Evolutionary conservation across 257 asterid genomes (phyloP).

Genomic region (Plantago ovata): DNA sequence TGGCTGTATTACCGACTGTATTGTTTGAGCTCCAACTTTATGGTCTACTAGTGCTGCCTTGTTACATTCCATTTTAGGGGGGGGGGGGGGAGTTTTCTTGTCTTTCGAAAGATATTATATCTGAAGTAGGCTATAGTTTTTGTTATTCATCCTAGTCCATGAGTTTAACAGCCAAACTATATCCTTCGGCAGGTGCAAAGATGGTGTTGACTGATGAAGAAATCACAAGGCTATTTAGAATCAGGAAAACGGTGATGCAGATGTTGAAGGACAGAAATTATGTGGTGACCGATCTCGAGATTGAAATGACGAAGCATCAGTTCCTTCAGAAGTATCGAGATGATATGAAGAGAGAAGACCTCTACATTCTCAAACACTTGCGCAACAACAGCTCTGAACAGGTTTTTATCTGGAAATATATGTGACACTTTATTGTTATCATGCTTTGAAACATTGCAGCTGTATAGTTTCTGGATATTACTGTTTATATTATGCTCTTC

Average conservation of each 20-base stretch:
- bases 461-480: too few relatives aligned
- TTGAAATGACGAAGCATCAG: constrained; percentile 41
- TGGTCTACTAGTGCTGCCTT: too few relatives aligned
- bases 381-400: constrained; percentile 47
- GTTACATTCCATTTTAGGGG: too few relatives aligned
- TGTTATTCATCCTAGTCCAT: background rate
- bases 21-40: too few relatives aligned
- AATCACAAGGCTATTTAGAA: constrained; percentile 34
- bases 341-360: constrained; percentile 76
- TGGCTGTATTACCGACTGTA: too few relatives aligned
- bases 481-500: too few relatives aligned
- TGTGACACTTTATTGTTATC: background rate
- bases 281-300: constrained; percentile 38
- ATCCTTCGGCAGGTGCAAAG: constrained; percentile 20
- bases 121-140: too few relatives aligned
- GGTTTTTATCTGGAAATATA: constrained; percentile 30
- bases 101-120: too few relatives aligned
- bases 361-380: constrained; percentile 41
- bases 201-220: constrained; percentile 49
- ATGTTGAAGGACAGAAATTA: constrained; percentile 49
- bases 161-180: background rate
- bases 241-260: constrained; percentile 45
- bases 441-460: background rate
- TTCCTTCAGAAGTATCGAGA: constrained; percentile 56
- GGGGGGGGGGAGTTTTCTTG: too few relatives aligned